These are phyloP conservation scores for Brassica nigra DNA, from an alignment of 345 rosid genomes.

Conservation along the genomic window DNA sequence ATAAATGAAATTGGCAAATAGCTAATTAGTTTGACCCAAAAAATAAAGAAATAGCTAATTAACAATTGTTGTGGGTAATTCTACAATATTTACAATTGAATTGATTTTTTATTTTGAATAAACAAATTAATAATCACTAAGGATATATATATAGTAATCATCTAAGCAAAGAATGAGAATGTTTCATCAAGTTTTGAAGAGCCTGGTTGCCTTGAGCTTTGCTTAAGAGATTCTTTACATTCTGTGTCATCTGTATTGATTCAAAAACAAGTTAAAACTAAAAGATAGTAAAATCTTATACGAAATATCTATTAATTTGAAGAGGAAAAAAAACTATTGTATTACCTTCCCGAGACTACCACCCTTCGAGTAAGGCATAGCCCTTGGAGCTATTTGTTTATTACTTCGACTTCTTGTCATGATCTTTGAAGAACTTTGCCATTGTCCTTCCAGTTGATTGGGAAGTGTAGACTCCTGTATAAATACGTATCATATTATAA, in stretches of 20 bases:
- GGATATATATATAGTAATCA: neutral
- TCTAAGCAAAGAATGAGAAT: neutral
- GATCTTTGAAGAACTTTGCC: conserved; percentile 51
- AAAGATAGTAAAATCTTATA: neutral
- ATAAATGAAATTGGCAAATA: neutral
- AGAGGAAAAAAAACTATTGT: neutral
- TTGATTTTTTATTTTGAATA: neutral
- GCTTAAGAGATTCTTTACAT: neutral
- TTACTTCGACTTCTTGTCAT: conserved; percentile 72
- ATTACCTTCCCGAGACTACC: neutral
- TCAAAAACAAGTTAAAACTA: neutral
- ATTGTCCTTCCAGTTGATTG: conserved; percentile 49
- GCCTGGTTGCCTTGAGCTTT: neutral
- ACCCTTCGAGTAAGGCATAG: conserved; percentile 64
- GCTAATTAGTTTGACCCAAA: neutral
- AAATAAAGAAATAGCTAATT: neutral
- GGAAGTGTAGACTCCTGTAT: conserved; percentile 83
- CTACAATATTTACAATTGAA: neutral
- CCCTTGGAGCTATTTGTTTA: conserved; percentile 47
- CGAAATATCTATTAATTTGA: neutral
- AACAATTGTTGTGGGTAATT: neutral
- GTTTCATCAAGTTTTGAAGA: neutral
- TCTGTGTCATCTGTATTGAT: neutral
- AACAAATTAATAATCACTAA: neutral
- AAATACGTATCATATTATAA: neutral